Evolutionary conservation across 2,329 filamentous ascomycete species (phyloP).

Genomic region (Penicillium sp.): DNA sequence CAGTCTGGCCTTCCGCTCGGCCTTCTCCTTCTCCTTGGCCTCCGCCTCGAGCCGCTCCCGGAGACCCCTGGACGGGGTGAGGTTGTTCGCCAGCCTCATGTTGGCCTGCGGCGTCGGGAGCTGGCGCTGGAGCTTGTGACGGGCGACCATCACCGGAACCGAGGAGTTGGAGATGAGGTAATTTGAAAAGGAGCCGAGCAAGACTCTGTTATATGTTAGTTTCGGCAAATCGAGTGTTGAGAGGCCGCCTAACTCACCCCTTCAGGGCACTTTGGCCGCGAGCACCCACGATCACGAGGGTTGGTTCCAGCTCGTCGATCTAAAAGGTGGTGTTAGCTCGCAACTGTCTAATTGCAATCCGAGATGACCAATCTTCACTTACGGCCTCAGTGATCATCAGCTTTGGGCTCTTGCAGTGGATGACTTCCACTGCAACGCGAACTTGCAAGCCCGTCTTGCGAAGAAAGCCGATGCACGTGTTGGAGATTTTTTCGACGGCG

Average conservation of each 20-base stretch:
- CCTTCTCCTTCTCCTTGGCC: constrained; percentile 43
- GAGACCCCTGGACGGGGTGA: constrained; percentile 69
- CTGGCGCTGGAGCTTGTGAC: constrained; percentile 86
- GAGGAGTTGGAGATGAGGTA: constrained; percentile 97
- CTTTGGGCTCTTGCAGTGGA: constrained; percentile 97
- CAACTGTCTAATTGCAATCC: neutral
- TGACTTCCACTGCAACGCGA: constrained; percentile 88
- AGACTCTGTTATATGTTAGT: constrained; percentile 62
- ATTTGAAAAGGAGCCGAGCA: constrained; percentile 94
- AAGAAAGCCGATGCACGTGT: constrained; percentile 79
- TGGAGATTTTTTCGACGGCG: constrained; percentile 81
- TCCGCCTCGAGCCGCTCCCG: constrained; percentile 46
- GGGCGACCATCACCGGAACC: constrained; percentile 95
- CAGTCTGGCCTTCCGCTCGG: neutral
- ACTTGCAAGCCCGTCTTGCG: constrained; percentile 92
- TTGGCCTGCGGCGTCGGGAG: constrained; percentile 69
- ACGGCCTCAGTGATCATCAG: constrained; percentile 92
- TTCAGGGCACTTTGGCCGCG: constrained; percentile 89
- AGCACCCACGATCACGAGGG: constrained; percentile 88
- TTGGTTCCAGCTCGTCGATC: constrained; percentile 90
- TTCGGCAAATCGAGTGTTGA: neutral
- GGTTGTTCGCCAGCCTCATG: constrained; percentile 77
- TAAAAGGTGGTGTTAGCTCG: constrained; percentile 32
- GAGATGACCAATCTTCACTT: constrained; percentile 33
- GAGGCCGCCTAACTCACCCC: constrained; percentile 62